These are phyloP conservation scores for Erythrophleum ivorense DNA, from an alignment of 331 rosid genomes.

Conservation along the genomic window DNA sequence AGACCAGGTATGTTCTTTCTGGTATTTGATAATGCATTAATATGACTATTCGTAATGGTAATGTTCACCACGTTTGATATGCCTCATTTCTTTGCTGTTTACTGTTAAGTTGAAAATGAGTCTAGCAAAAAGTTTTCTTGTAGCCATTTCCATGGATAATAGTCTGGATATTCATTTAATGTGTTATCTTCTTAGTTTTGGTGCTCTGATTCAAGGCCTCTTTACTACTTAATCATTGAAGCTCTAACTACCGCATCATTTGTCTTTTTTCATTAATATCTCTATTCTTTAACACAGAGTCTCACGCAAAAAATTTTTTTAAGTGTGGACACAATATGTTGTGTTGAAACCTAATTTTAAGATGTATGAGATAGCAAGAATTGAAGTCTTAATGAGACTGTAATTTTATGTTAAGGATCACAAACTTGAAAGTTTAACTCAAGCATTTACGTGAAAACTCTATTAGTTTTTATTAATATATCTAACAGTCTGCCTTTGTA, in stretches of 20 bases:
- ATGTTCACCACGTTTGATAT: slow-evolving; percentile 20
- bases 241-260: too few species aligned
- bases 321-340: neutral
- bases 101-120: neutral
- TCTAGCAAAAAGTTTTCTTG: too few species aligned
- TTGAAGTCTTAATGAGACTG: neutral
- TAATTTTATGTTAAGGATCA: neutral
- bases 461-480: neutral
- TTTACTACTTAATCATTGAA: too few species aligned
- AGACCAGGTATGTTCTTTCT: slow-evolving; percentile 37
- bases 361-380: neutral
- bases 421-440: neutral
- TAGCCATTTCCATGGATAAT: too few species aligned
- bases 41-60: slow-evolving; percentile 13
- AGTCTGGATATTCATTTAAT: too few species aligned
- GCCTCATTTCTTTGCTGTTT: neutral
- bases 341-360: neutral
- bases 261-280: too few species aligned
- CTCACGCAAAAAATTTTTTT: neutral
- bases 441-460: neutral
- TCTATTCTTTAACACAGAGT: too few species aligned
- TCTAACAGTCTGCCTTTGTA: neutral
- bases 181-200: too few species aligned
- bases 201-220: too few species aligned
- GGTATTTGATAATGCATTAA: slow-evolving; percentile 31